Base-by-base conservation (phyloP, 176 grass and related monocot species). In the Otatea glauca region DNA sequence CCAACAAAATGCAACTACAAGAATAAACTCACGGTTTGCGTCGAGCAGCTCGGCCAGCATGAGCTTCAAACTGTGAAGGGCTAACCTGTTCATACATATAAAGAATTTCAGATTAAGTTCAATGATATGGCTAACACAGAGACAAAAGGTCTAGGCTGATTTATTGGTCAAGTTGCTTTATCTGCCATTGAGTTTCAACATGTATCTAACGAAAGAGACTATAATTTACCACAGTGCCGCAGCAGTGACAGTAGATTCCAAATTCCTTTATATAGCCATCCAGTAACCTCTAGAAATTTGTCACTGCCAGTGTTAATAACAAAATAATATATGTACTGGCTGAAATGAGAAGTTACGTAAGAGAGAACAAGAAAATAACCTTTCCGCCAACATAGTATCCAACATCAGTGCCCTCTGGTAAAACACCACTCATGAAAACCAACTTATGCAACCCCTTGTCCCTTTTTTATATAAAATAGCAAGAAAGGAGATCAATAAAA, bases 211-310 rank as follows among this genome's bases (percentile, higher is more conserved):
- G 16, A 61, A 41, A 84, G 18, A 65, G 45, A 70, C 2, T 35
- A 61, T 50, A 83, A 88, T 24, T 87, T 94, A 95, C 96, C 96
- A 99, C 88, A 79, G 88, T 70, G 14, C 66, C 90, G 75, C 93
- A 99, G 88, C 93, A 99, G 81, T 89, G 83, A 87, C 96, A 99
- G 47, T 94, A 99, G 84, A 99, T 99, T 76, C 91, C 93, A 89
- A 81, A 63, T 42, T 92, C 96, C 83, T 89, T 99, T 84, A 99
- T 96, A 72, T 99, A 96, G 65, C 96, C 96, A 71, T 96, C 88
- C 21, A 95, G 84, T 50, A 99, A 90, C 80, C 93, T 99, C 96
- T 99, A 87, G 56, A 73, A 87, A 86, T 55, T 79, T 60, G 9
- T 74, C 78, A 75, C 3, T 77, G 50, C 32, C 21, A 85, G 32